Percentiles rank a stretch among this genome's conserved stretches.
Conservation (phyloP, 768 basidiomycete species). For the Tulasnella sp. region DNA sequence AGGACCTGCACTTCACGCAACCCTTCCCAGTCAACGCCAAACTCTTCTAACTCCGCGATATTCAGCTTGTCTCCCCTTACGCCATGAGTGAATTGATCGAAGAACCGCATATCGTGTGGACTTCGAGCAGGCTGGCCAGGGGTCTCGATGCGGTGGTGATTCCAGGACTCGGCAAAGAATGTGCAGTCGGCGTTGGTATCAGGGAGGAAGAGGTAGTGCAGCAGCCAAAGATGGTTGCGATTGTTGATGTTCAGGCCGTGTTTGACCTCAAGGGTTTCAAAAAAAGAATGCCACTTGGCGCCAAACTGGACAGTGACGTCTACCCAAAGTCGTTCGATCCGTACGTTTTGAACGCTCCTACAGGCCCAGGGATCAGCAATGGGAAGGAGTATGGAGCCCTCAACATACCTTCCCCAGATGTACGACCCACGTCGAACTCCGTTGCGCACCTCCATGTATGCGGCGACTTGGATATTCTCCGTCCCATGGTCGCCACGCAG, state of each 20-base stretch:
- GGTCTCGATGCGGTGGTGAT: slow-evolving; percentile 38
- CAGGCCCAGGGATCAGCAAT: not conserved
- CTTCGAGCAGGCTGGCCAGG: no score
- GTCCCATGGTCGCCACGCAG: slow-evolving; percentile 39
- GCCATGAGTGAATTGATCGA: no score
- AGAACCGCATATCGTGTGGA: no score
- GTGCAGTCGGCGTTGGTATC: slow-evolving; percentile 37
- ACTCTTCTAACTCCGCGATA: no score
- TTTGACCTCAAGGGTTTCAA: slow-evolving; percentile 38
- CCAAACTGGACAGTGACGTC: slow-evolving; percentile 40
- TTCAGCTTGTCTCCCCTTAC: no score
- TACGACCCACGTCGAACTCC: slow-evolving; percentile 38
- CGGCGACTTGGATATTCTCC: slow-evolving; percentile 39
- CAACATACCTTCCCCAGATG: slow-evolving; percentile 39
- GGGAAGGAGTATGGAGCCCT: not conserved
- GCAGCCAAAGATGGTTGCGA: slow-evolving; percentile 42
- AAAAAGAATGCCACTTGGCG: slow-evolving; percentile 37
- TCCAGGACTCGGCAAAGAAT: slow-evolving; percentile 39
- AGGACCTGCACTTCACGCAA: no score
- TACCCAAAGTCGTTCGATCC: slow-evolving; percentile 39
- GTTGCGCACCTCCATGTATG: slow-evolving; percentile 35
- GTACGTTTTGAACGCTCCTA: slow-evolving; percentile 39
- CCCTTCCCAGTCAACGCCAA: no score
- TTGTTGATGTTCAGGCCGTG: slow-evolving; percentile 40
- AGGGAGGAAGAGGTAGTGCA: slow-evolving; percentile 42